phyloP scores from a whole-genome alignment of 371 early-diverging fungal species.

The Mucor lusitanicus region DNA sequence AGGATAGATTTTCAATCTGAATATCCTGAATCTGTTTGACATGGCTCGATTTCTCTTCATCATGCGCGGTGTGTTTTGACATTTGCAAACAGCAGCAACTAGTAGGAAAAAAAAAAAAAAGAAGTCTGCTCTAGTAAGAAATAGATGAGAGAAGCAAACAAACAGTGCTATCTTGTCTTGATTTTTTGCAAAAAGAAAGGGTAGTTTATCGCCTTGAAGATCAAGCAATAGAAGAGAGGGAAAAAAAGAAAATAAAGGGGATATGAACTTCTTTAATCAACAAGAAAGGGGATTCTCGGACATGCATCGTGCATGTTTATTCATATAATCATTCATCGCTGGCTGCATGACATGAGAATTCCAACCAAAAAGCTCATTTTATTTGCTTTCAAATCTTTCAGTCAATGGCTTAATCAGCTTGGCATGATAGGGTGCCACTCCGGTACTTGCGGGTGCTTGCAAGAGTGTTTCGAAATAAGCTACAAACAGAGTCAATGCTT shows the following conservation, averaged over 20 bases:
- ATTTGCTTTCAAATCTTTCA: constrained; percentile 5
- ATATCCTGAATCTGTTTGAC: background rate
- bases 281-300: background rate
- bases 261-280: background rate
- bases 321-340: background rate
- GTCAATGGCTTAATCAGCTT: constrained; percentile 46
- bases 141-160: background rate
- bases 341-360: background rate
- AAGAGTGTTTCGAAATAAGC: constrained; percentile 50
- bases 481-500: constrained; percentile 2
- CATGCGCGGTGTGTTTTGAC: background rate
- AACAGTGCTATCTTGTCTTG: background rate
- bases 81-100: background rate
- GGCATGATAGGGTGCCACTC: constrained; percentile 35
- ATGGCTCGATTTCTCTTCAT: background rate
- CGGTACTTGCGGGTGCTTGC: constrained; percentile 33
- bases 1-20: background rate
- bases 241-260: background rate
- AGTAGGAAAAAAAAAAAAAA: too few species aligned
- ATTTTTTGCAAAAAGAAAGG: background rate
- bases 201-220: background rate
- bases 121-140: too few species aligned
- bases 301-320: background rate
- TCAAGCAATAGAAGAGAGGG: background rate
- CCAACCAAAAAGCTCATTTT: background rate